phyloP scores from a whole-genome alignment of 1,139 yeast genomes.

The Suhomyces bokatorum region DNA sequence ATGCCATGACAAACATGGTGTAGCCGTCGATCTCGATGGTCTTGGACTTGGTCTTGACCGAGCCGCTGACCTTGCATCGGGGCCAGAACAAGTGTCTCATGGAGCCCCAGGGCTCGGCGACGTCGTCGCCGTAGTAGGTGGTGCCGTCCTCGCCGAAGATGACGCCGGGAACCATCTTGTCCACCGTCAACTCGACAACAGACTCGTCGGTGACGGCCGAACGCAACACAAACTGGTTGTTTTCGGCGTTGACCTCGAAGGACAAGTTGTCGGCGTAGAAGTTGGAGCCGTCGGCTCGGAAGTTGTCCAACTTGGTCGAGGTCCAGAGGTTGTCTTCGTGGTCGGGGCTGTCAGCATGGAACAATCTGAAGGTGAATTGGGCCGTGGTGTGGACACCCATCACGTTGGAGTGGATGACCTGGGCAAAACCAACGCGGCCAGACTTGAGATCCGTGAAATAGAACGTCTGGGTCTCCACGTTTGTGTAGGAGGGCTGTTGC shows the following conservation, averaged over 20 bases:
- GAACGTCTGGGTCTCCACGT: constrained; percentile 93
- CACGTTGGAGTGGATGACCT: constrained; percentile 88
- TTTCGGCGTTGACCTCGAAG: constrained; percentile 61
- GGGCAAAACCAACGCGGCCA: constrained; percentile 84
- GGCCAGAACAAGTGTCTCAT: constrained; percentile 99
- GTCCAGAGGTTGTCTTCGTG: constrained; percentile 67
- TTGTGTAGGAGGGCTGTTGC: constrained; percentile 74
- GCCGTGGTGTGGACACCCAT: constrained; percentile 91
- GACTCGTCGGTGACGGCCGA: constrained; percentile 70
- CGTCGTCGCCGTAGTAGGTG: constrained; percentile 81
- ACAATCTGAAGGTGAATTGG: constrained; percentile 87
- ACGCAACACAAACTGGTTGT: constrained; percentile 55
- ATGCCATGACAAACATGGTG: constrained; percentile 94
- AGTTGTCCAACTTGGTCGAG: constrained; percentile 83
- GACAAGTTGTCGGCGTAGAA: constrained; percentile 74
- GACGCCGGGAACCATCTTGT: constrained; percentile 72
- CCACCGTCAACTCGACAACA: constrained; percentile 67
- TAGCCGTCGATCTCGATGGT: constrained; percentile 48
- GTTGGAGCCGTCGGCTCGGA: constrained; percentile 72
- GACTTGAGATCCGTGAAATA: constrained; percentile 68
- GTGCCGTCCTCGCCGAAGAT: constrained; percentile 88
- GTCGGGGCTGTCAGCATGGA: constrained; percentile 44
- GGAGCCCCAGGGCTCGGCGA: constrained; percentile 88
- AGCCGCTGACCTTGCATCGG: constrained; percentile 70
- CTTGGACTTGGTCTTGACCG: constrained; percentile 40